These are phyloP conservation scores for Podaxis mareebaensis DNA, from an alignment of 768 basidiomycete species.

Conservation along the genomic window DNA sequence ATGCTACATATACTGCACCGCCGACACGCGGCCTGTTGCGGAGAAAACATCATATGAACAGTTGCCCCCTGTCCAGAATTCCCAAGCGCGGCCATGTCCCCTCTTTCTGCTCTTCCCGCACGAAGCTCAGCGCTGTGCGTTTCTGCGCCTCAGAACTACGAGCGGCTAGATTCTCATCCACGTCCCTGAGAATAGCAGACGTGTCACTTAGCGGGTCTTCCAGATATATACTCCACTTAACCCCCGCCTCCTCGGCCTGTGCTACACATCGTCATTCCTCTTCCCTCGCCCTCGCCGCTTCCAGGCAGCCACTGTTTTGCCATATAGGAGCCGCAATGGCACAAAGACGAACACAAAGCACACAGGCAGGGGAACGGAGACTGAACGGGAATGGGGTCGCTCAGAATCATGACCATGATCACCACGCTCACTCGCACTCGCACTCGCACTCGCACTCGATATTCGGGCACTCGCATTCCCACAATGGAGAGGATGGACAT, in stretches of 20 bases:
- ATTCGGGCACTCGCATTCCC: constrained; percentile 67
- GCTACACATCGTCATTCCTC: neutral
- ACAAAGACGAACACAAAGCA: constrained; percentile 16
- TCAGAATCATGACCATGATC: constrained; percentile 34
- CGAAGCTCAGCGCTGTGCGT: neutral
- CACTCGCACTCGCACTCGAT: constrained; percentile 63
- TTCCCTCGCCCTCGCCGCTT: neutral
- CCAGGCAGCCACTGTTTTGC: neutral
- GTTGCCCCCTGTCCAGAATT: neutral
- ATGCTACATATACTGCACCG: neutral
- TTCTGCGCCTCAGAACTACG: neutral
- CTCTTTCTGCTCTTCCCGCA: neutral
- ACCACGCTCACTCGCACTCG: constrained; percentile 34
- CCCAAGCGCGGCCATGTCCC: neutral
- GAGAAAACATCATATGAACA: constrained; percentile 3
- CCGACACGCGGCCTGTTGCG: neutral
- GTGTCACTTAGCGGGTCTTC: constrained; percentile 2
- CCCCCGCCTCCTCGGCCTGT: neutral
- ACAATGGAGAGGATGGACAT: constrained; percentile 54
- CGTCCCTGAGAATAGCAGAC: constrained; percentile 16
- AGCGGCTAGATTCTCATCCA: neutral
- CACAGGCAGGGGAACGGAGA: constrained; percentile 17
- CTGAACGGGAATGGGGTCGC: constrained; percentile 19
- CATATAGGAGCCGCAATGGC: constrained; percentile 14
- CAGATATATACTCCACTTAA: constrained; percentile 3